Percentiles rank a stretch among this genome's conserved stretches.
Conservation (phyloP, 2,329 filamentous ascomycete genomes). For the Biscogniauxia sp. region DNA sequence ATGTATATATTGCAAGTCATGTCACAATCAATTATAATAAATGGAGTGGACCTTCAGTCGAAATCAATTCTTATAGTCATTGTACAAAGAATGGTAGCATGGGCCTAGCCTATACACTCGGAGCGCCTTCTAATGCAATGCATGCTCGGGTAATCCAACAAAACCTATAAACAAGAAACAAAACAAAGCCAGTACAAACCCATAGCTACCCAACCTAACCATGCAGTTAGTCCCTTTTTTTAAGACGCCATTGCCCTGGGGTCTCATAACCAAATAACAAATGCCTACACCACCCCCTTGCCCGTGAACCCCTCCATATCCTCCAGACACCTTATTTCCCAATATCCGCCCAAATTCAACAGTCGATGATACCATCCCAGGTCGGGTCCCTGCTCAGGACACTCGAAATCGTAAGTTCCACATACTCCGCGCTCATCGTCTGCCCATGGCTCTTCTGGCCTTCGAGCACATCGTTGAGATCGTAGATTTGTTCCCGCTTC, state of each 20-base stretch:
- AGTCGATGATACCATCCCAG: conserved; percentile 31
- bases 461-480: conserved; percentile 79
- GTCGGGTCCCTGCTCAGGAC: conserved; percentile 38
- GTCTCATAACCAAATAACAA: conserved; percentile 10
- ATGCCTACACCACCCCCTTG: conserved; percentile 4
- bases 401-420: conserved; percentile 62
- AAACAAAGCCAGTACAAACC: too few relatives aligned
- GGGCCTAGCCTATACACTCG: not conserved
- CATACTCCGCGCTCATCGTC: conserved; percentile 60
- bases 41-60: too few relatives aligned
- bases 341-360: conserved; percentile 11
- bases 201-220: not conserved
- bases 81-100: not conserved
- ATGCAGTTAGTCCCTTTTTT: conserved; percentile 15
- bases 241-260: conserved; percentile 10
- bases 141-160: conserved; percentile 1
- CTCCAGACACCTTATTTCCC: too few relatives aligned
- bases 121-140: conserved; percentile 6
- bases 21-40: too few relatives aligned
- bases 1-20: too few relatives aligned
- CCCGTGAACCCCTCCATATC: too few relatives aligned
- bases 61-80: not conserved
- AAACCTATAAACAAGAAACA: conserved; percentile 6
- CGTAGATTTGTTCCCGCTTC: conserved; percentile 79
- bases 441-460: conserved; percentile 68